Conservation (phyloP, 495 filamentous ascomycete species). For the Aspergillus indologenus region DNA sequence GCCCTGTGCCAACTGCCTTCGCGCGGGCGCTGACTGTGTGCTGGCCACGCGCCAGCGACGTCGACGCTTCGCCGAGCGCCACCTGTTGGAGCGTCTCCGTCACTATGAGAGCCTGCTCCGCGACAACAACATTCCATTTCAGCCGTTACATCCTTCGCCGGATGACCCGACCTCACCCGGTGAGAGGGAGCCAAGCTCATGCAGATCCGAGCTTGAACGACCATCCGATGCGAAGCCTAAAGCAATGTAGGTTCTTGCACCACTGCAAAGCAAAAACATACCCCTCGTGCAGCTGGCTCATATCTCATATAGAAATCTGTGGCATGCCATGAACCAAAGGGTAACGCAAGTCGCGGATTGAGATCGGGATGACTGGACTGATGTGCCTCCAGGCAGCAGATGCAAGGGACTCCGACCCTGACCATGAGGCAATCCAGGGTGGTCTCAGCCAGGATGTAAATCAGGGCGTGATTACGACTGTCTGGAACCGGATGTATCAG, state of each 20-base stretch:
- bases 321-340: conserved; percentile 47
- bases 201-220: conserved; percentile 23
- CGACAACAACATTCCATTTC: conserved; percentile 49
- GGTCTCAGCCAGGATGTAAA: conserved; percentile 9
- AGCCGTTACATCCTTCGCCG: conserved; percentile 43
- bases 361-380: background rate
- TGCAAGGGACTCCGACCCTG: conserved; percentile 23
- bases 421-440: conserved; percentile 7
- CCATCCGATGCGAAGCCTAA: conserved; percentile 16
- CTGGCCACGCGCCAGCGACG: conserved; percentile 41
- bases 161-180: conserved; percentile 1
- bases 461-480: conserved; percentile 36
- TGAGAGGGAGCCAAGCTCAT: conserved; percentile 1
- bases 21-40: conserved; percentile 42
- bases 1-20: conserved; percentile 53
- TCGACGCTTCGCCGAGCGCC: conserved; percentile 53
- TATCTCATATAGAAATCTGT: conserved; percentile 38
- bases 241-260: conserved; percentile 33
- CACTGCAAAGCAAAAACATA: background rate
- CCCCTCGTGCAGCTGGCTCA: conserved; percentile 2
- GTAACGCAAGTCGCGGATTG: conserved; percentile 26
- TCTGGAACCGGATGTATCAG: conserved; percentile 39
- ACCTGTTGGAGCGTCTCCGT: conserved; percentile 51
- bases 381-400: background rate
- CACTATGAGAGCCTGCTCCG: conserved; percentile 52